Percentiles rank a stretch among this genome's conserved stretches.
Conservation (phyloP, 768 basidiomycete species). For the Agrocybe pediades region DNA sequence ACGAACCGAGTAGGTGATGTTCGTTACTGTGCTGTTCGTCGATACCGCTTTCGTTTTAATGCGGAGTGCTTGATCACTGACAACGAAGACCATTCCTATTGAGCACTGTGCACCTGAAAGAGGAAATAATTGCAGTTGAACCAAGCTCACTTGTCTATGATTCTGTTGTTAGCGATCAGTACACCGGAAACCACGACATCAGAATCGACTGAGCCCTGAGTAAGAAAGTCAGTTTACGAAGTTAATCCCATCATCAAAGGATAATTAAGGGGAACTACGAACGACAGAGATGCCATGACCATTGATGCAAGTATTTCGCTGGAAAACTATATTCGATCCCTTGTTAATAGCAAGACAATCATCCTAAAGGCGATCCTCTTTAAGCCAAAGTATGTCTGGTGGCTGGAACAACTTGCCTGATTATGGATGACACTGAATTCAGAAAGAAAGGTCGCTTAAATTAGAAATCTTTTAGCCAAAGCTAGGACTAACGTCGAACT, state of each 20-base stretch:
- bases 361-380: conserved; percentile 32
- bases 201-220: conserved; percentile 57
- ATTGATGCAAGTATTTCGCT: conserved; percentile 52
- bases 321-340: conserved; percentile 47
- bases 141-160: conserved; percentile 50
- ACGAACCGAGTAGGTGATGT: conserved; percentile 48
- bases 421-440: conserved; percentile 33
- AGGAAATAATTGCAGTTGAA: not conserved
- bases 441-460: not conserved
- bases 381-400: conserved; percentile 16
- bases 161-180: conserved; percentile 49
- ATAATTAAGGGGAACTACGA: not conserved
- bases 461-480: not conserved
- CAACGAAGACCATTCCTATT: not conserved
- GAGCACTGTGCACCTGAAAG: not conserved
- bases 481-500: not conserved
- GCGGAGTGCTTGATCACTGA: conserved; percentile 55
- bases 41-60: conserved; percentile 58
- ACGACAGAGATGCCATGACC: conserved; percentile 71
- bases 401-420: conserved; percentile 36
- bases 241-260: not conserved
- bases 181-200: conserved; percentile 47
- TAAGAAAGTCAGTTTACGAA: not conserved
- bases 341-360: conserved; percentile 62
- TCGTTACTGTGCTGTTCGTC: conserved; percentile 46